Evolutionary conservation across 1,284 basidiomycete genomes (phyloP), one percentile per base, ranked within the genome.

Genomic region (Melanopsichium pennsylvanicum): DNA sequence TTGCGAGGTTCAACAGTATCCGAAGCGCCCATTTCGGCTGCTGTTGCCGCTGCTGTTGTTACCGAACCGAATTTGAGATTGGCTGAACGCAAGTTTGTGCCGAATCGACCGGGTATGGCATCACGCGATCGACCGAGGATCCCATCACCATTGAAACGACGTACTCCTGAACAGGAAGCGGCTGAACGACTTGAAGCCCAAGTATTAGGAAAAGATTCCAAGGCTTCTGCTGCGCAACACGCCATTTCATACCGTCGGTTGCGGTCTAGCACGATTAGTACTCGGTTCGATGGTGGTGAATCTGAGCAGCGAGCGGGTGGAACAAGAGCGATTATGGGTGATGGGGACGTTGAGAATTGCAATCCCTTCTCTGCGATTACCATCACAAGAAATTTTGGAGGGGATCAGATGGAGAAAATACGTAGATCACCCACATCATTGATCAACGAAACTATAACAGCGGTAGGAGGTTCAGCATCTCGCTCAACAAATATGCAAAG

Each of bases 71-170:
- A n/a, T n/a, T n/a, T n/a, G n/a, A n/a, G n/a, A n/a, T n/a, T n/a
- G n/a, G n/a, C 3, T 2, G 36, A 27, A 39, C 7, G 40, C 18
- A 43, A 39, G 15, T 61, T 61, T 37, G 25, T 38, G 23, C 38
- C 54, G 5, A 36, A 42, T 0, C 60, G 60, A 8, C 57, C 57
- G 12, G 63, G 57, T 23, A 67, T 60, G 63, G 60, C 63, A 2
- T 67, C 63, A 1, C 42, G 63, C 12, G 63, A 67, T 22, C 51
- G 63, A 22, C 63, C 57, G 13, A 57, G 63, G 23, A 67, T 67
- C 19, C 63, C 63, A 5, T 67, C 63, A 0, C 63, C 63, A 3
- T 44, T 67, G 29, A 67, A 67, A 44, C 56, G 57, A 6, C 46
- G 63, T 13, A 45, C 51, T 1, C 37, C 52, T 2, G 62, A 40